Evolutionary conservation across 2,329 filamentous ascomycete species (phyloP).

Genomic region (Penicillium thymicola): DNA sequence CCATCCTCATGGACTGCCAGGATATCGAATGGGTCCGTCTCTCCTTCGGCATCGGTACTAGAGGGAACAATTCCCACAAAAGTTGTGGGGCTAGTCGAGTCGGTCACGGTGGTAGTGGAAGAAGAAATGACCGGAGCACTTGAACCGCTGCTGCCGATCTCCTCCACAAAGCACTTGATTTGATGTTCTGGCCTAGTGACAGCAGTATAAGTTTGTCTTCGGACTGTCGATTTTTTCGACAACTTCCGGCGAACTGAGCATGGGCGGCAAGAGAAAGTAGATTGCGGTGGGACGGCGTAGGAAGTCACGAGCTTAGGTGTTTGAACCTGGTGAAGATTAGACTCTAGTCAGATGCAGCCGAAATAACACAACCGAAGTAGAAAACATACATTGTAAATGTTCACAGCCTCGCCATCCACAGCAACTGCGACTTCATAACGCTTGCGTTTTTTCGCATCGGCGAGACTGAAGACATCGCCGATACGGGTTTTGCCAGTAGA

Average conservation of each 20-base stretch:
- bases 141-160: slow-evolving; percentile 33
- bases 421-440: slow-evolving; percentile 59
- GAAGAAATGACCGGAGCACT: slow-evolving; percentile 38
- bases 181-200: slow-evolving; percentile 49
- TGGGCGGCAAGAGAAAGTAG: slow-evolving; percentile 55
- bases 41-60: slow-evolving; percentile 20
- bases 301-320: slow-evolving; percentile 59
- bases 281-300: slow-evolving; percentile 60
- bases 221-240: slow-evolving; percentile 41
- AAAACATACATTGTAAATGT: slow-evolving; percentile 57
- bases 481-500: slow-evolving; percentile 41
- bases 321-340: slow-evolving; percentile 49
- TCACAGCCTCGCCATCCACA: slow-evolving; percentile 60
- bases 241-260: slow-evolving; percentile 56
- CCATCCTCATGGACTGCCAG: slow-evolving; percentile 46
- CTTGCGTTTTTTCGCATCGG: slow-evolving; percentile 58
- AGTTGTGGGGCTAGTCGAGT: slow-evolving; percentile 37
- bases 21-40: slow-evolving; percentile 37
- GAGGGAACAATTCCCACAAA: slow-evolving; percentile 41
- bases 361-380: neutral
- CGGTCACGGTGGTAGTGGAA: slow-evolving; percentile 37
- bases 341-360: slow-evolving; percentile 1
- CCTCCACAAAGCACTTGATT: slow-evolving; percentile 55
- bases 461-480: slow-evolving; percentile 52
- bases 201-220: slow-evolving; percentile 57